Percentiles rank a stretch among this genome's conserved stretches.
These are phyloP conservation scores for Amylocystis lapponica DNA, from an alignment of 768 basidiomycete species.

Conservation along the genomic window DNA sequence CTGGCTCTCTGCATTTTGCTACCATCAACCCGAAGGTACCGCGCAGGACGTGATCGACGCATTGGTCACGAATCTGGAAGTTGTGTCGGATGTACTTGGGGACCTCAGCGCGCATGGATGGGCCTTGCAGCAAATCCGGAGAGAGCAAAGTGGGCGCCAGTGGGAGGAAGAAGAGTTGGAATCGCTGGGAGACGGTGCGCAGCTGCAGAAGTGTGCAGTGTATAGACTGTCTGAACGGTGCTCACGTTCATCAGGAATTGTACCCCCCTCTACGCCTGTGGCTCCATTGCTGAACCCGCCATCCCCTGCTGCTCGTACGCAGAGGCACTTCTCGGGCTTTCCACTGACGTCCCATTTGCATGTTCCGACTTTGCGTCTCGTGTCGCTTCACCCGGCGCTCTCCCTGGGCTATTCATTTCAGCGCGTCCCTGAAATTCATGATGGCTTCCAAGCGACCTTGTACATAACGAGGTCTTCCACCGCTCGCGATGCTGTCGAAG, in stretches of 20 bases:
- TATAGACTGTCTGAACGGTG: not conserved
- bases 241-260: constrained; percentile 37
- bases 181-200: constrained; percentile 54
- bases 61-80: constrained; percentile 41
- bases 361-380: constrained; percentile 59
- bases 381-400: constrained; percentile 63
- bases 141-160: constrained; percentile 48
- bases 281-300: constrained; percentile 47
- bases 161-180: constrained; percentile 74
- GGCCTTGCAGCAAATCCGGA: constrained; percentile 63
- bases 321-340: constrained; percentile 65
- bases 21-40: constrained; percentile 48
- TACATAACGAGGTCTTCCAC: constrained; percentile 58
- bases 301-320: constrained; percentile 26
- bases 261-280: constrained; percentile 40
- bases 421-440: constrained; percentile 73
- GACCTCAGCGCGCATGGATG: constrained; percentile 55
- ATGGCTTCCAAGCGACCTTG: constrained; percentile 59
- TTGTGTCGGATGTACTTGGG: constrained; percentile 50
- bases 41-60: constrained; percentile 55
- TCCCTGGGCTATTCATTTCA: constrained; percentile 48
- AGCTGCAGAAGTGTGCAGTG: constrained; percentile 11
- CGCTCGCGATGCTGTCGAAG: constrained; percentile 47
- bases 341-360: constrained; percentile 64
- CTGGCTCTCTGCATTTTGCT: constrained; percentile 57